Evolutionary conservation across 2,329 filamentous ascomycete genomes (phyloP), one percentile per base, ranked within the genome.

Genomic region (Shiraia bambusicola): DNA sequence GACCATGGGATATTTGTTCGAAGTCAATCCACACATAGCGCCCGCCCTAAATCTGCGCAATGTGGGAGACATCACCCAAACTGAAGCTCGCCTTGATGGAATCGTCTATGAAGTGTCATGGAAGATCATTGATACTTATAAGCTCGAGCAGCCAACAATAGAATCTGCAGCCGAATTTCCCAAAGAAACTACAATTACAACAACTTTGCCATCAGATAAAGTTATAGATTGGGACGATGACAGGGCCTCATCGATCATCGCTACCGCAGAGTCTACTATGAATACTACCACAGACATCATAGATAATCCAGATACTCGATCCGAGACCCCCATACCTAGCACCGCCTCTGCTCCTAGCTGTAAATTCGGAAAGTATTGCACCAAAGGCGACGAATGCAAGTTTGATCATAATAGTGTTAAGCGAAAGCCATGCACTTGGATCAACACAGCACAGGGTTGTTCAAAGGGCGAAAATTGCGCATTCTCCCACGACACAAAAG

Each of bases 371-470:
- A 14, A 17, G 8, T 17, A 15, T 17, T 32, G 29, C 29, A 32
- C 29, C 29, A 32, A 32, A 16, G 13, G 29, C 13, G 13, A 13
- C n/a, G 5, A 11, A 8, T 32, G 29, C 15, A 4, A 13, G 13
- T 32, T 15, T 14, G 13, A 14, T 7, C 29, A 32, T 14, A 32
- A 6, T 6, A 32, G 13, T 6, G 13, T 17, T 2, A 17, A 17
- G 7, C 29, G 27, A 28, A 45, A 45, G 26, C 34, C 24, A 5
- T 45, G 42, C 15, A 30, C 13, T 7, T 45, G 30, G 28, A 25
- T 45, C 14, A 45, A 45, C 26, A 41, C 42, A 4, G 10, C 13
- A 5, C 24, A 25, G 4, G 42, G 42, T 11, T 45, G 42, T n/a
- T 22, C 9, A 13, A 34, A 37, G 9, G 37, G 37, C 26, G 34